These are phyloP conservation scores for Schizophyllum amplum DNA, from an alignment of 1,284 basidiomycete species.

Conservation along the genomic window DNA sequence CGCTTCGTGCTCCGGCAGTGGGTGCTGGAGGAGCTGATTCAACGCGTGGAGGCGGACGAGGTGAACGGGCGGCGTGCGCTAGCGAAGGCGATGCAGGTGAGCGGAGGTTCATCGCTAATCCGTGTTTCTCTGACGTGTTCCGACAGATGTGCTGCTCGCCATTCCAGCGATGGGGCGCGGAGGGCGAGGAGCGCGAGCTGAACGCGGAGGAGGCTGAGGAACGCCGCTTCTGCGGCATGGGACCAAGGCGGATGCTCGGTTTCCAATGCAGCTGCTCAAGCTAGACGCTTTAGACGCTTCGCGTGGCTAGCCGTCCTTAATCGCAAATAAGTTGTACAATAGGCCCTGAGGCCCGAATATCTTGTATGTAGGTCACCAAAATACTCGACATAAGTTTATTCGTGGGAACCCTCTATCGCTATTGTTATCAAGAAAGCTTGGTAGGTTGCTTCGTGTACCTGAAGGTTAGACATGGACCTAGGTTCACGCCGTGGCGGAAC, in stretches of 20 bases:
- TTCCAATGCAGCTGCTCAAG: constrained; percentile 93
- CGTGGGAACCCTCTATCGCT: too few species aligned
- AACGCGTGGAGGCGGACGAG: constrained; percentile 55
- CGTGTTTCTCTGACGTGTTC: not conserved
- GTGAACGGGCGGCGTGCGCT: constrained; percentile 54
- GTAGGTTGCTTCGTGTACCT: too few species aligned
- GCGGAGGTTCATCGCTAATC: constrained; percentile 18
- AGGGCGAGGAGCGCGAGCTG: constrained; percentile 38
- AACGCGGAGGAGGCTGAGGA: constrained; percentile 63
- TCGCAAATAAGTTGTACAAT: not conserved
- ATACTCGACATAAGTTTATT: too few species aligned
- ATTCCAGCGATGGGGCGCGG: constrained; percentile 75
- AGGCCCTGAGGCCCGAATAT: not conserved
- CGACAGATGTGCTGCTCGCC: constrained; percentile 73
- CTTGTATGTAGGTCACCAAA: too few species aligned
- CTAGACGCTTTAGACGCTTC: constrained; percentile 24
- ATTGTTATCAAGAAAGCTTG: too few species aligned
- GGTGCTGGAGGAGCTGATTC: constrained; percentile 86
- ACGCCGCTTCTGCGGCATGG: constrained; percentile 70
- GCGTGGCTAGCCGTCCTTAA: too few species aligned
- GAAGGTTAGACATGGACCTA: too few species aligned
- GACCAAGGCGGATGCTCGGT: constrained; percentile 69
- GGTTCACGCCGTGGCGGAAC: too few species aligned
- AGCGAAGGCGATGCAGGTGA: constrained; percentile 66
- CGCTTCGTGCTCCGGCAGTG: constrained; percentile 88